Evolutionary conservation across 208 protist species (phyloP).

Genomic region (Crithidia mellificae): DNA sequence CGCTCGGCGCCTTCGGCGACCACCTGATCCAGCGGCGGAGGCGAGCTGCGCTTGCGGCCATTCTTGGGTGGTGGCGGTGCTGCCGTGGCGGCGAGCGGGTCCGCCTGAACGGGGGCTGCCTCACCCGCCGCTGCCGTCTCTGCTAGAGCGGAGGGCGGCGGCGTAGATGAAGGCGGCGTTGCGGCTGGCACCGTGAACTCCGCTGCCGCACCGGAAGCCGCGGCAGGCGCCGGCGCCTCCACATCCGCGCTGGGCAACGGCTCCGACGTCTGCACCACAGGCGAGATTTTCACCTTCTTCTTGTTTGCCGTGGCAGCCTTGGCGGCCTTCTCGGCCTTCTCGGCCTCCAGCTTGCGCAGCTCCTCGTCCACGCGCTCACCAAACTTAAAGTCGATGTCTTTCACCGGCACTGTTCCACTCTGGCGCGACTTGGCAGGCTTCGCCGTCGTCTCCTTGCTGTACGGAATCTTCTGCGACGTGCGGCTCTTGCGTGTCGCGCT

Average conservation of each 20-base stretch:
- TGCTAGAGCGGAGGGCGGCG: no score
- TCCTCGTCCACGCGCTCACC: conserved; percentile 31
- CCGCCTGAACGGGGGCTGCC: no score
- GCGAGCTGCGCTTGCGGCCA: conserved; percentile 9
- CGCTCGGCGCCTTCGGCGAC: conserved; percentile 1
- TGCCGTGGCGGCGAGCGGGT: not conserved
- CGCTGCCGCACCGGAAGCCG: not conserved
- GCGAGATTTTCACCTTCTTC: not conserved
- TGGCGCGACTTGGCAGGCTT: not conserved
- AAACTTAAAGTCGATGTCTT: conserved; percentile 55
- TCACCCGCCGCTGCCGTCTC: no score
- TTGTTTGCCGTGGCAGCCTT: not conserved
- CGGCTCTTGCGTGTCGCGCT: conserved; percentile 8
- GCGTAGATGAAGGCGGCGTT: not conserved
- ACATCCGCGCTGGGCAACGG: not conserved
- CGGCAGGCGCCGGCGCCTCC: not conserved
- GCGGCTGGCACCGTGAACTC: not conserved
- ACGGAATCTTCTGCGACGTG: conserved; percentile 16
- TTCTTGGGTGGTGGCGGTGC: not conserved
- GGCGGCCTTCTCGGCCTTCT: not conserved
- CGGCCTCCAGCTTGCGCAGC: conserved; percentile 25
- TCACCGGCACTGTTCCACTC: conserved; percentile 9
- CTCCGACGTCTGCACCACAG: not conserved
- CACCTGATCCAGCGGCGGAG: conserved; percentile 16
- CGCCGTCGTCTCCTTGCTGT: conserved; percentile 2